Conservation (phyloP, 208 protist genomes). For the Wallacemonas sp. region DNA sequence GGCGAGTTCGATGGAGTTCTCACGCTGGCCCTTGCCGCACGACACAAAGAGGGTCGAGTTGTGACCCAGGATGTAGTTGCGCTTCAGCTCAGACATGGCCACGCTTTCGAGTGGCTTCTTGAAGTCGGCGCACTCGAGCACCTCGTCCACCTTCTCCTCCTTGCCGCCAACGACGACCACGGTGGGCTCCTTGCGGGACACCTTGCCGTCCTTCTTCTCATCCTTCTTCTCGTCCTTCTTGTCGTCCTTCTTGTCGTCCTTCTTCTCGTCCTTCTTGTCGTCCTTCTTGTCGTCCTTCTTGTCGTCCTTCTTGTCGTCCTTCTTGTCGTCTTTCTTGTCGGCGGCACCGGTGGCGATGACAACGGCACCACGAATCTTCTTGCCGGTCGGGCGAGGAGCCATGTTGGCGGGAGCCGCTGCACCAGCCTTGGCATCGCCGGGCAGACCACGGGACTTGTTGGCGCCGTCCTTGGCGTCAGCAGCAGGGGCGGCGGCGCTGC, state of each 20-base stretch:
- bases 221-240: conserved; percentile 25
- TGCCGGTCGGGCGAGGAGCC: conserved; percentile 14
- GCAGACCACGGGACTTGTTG: conserved; percentile 3
- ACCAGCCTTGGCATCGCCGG: not conserved
- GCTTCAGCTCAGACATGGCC: conserved; percentile 44
- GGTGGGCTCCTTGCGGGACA: conserved; percentile 40
- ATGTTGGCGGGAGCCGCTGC: not conserved
- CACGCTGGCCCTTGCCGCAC: conserved; percentile 29
- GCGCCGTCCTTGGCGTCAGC: not conserved
- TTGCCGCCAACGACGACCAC: conserved; percentile 34
- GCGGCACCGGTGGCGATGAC: conserved; percentile 1
- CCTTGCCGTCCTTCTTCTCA: conserved; percentile 38
- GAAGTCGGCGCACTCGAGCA: conserved; percentile 33
- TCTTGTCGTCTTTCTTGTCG: no score
- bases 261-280: conserved; percentile 12
- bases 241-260: conserved; percentile 22
- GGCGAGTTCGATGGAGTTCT: conserved; percentile 36
- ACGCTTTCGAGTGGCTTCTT: conserved; percentile 39
- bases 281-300: conserved; percentile 19
- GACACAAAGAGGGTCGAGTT: conserved; percentile 56
- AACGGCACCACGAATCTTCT: conserved; percentile 19
- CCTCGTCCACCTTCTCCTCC: conserved; percentile 60
- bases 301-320: conserved; percentile 21
- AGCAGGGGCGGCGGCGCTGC: no score
- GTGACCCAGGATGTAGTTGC: conserved; percentile 63